These are phyloP conservation scores for Septoria linicola DNA, from an alignment of 2,329 filamentous ascomycete species.

Conservation along the genomic window DNA sequence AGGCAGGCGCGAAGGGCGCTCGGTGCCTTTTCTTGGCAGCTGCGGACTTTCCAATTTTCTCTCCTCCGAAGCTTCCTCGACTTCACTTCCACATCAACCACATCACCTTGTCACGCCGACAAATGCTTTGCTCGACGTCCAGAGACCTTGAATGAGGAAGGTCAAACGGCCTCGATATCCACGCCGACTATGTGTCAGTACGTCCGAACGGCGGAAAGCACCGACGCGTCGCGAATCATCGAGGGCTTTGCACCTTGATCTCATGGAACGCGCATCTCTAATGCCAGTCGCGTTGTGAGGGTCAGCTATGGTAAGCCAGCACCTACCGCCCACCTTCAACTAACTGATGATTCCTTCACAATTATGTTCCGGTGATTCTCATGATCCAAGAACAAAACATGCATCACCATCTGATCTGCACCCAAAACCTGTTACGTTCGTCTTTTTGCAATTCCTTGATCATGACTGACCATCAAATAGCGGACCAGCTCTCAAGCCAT, in stretches of 20 bases:
- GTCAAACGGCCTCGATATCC: neutral
- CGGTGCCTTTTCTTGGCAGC: constrained; percentile 1
- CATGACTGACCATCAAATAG: constrained; percentile 1
- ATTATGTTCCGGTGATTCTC: constrained; percentile 38
- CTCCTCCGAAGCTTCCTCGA: constrained; percentile 8
- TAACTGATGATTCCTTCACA: constrained; percentile 37
- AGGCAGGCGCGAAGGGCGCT: constrained; percentile 4
- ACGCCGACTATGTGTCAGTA: neutral
- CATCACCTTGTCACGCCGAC: neutral
- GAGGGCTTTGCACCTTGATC: too few relatives aligned
- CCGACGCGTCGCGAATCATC: neutral
- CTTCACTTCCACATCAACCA: constrained; percentile 12
- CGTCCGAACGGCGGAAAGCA: neutral
- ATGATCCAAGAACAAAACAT: constrained; percentile 44
- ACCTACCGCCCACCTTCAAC: neutral
- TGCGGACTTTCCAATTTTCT: constrained; percentile 11
- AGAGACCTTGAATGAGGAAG: neutral
- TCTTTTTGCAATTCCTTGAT: too few relatives aligned
- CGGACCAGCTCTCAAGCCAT: neutral
- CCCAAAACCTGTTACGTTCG: constrained; percentile 8
- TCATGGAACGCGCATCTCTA: too few relatives aligned
- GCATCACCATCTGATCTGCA: constrained; percentile 46
- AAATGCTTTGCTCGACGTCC: neutral
- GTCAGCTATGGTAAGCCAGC: constrained; percentile 20
- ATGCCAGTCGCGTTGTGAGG: too few relatives aligned